Base-by-base conservation (phyloP, 495 filamentous ascomycete species). In the Staphylotrichum tortipilum region DNA sequence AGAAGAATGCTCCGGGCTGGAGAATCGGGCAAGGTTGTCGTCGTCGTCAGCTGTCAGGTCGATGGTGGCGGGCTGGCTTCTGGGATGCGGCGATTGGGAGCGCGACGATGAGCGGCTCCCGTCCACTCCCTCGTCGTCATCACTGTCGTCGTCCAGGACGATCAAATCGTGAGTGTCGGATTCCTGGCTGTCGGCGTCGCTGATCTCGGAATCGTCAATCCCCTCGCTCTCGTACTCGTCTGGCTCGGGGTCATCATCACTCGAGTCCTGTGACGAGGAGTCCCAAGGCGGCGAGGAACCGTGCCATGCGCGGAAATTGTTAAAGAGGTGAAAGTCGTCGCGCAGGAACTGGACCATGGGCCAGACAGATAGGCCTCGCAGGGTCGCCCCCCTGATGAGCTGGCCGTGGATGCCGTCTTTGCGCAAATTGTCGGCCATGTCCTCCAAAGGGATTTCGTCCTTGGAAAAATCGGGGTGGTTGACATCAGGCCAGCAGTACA, bases 401-500 rank as follows among this genome's bases (percentile, higher is more conserved):
- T n/a, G n/a, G n/a, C n/a, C n/a, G 26, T 49, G 23, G 1, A 18
- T 7, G 29, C 7, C 22, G 7, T 5, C 11, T 18, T 17, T 11
- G 7, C 2, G 5, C 3, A 46, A n/a, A 19, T 45, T 35, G n/a
- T 30, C 28, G 21, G 4, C 19, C 36, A 55, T 4, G 2, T 1
- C 3, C 2, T 39, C 8, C 0, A 54, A 14, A 1, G 46, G 54
- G 0, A 56, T 19, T 17, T 55, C 39, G 1, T 55, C 19, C 4
- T 58, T 22, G 9, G 46, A 26, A 29, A 56, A 57, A 4, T 53
- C 19, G 21, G 4, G 31, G 17, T 52, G 37, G 0, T 52, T 54
- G 7, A 62, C 3, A 41, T 71, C 60, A 2, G 62, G 66, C 68
- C 69, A 74, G 45, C 63, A 67, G 33, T 56, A 72, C 15, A 63